Evolutionary conservation across 768 basidiomycete species (phyloP), one percentile per base, ranked within the genome.

Genomic region (Pulveroboletus ravenelii): DNA sequence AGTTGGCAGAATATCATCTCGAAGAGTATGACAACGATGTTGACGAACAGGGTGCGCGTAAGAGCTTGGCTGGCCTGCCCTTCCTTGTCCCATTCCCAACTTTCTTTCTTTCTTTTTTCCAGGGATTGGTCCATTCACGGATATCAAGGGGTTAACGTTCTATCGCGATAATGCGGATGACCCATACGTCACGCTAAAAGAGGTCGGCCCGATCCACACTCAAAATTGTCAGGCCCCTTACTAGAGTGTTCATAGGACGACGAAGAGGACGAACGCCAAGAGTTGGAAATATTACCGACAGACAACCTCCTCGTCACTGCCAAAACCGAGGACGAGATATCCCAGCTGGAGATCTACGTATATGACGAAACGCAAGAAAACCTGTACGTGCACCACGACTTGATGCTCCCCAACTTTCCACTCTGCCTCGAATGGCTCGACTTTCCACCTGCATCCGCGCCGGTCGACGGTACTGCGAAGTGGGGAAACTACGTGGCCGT

Each of bases 341-440:
- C 94, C 2, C 93, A 96, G 56, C 79, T 98, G 47, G 95, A 98
- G 66, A 78, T 96, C 57, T 95, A 95, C 70, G 85, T 97, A 61
- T 98, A 96, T 70, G 93, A 97, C 67, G 93, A 95, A 63, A 76
- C 81, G 0, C 75, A 89, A 71, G 91, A 93, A 65, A 92, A 91
- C 65, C 80, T 98, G 38, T 98, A 93, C 65, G 89, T 87, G 35
- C 96, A 98, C 67, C 96, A 99, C 70, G 96, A 99, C 68, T 78
- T 97, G 66, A 91, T 99, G 85, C 80, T 99, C 29, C 93, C 95
- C 56, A 92, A 91, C 57, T 93, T 97, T 70, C 96, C 96, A 9
- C 85, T 99, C 51, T 98, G 95, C 61, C 88, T 99, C 51, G 96
- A 99, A 76, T 99, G 96, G 96, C 85, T 97, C 52, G 91, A 98